A percentile compares a stretch with the other conserved stretches of the same genome.
These are phyloP conservation scores for Ceratocystis destructans DNA, from an alignment of 2,329 filamentous ascomycete species.

Conservation along the genomic window DNA sequence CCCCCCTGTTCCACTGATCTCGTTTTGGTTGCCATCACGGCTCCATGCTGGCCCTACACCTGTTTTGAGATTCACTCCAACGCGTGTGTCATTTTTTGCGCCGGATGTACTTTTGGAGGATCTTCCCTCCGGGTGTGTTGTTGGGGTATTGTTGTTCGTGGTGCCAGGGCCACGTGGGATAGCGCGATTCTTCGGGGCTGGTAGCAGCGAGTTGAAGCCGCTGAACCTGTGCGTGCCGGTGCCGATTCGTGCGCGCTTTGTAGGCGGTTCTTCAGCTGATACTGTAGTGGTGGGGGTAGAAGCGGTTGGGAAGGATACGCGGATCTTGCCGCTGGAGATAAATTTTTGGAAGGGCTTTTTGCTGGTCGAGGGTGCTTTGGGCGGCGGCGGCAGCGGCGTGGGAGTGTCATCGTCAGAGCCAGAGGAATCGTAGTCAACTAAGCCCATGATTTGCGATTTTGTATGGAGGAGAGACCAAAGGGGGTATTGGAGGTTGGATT, in stretches of 20 bases:
- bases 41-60: conserved; percentile 71
- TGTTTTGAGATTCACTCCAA: conserved; percentile 58
- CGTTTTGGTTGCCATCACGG: conserved; percentile 33
- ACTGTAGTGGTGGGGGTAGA: conserved; percentile 28
- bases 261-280: conserved; percentile 38
- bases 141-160: conserved; percentile 19
- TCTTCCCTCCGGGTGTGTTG: conserved; percentile 18
- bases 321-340: conserved; percentile 73
- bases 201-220: conserved; percentile 75
- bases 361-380: conserved; percentile 25
- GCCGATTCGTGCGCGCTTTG: conserved; percentile 53
- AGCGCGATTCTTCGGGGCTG: conserved; percentile 57
- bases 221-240: conserved; percentile 55
- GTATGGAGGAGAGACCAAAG: not conserved
- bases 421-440: conserved; percentile 67
- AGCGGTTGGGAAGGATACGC: conserved; percentile 55
- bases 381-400: conserved; percentile 23
- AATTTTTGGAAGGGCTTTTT: conserved; percentile 62
- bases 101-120: not conserved
- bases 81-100: conserved; percentile 23
- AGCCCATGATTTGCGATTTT: conserved; percentile 41
- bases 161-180: conserved; percentile 20
- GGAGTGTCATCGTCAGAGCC: conserved; percentile 53
- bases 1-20: conserved; percentile 21
- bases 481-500: not conserved